phyloP scores from a whole-genome alignment of 371 early-diverging fungal genomes.

The Mucor ambiguus region DNA sequence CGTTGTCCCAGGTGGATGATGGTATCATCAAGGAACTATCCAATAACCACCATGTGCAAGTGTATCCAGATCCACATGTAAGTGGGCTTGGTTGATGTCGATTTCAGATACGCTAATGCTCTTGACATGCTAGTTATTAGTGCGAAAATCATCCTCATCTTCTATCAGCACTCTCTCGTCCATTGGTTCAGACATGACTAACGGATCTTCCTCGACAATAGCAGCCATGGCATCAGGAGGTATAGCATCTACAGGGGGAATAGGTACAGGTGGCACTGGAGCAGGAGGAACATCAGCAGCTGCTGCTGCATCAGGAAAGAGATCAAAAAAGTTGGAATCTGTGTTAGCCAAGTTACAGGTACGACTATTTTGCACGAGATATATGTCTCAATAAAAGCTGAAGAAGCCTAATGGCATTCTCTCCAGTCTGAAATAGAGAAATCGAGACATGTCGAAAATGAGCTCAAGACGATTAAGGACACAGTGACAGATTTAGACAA shows the following conservation, averaged over 20 bases:
- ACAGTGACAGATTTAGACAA: slow-evolving; percentile 29
- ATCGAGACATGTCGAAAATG: slow-evolving; percentile 41
- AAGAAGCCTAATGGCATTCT: neutral
- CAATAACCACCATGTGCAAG: neutral
- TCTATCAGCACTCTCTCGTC: slow-evolving; percentile 11
- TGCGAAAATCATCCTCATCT: slow-evolving; percentile 15
- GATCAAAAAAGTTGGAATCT: slow-evolving; percentile 28
- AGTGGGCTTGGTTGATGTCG: neutral
- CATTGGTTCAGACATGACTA: slow-evolving; percentile 2
- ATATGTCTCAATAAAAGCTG: neutral
- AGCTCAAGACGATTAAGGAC: slow-evolving; percentile 33
- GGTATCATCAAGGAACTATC: slow-evolving; percentile 29
- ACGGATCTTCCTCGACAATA: slow-evolving; percentile 3
- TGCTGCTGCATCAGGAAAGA: slow-evolving; percentile 4
- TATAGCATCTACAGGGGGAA: neutral
- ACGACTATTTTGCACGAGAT: slow-evolving; percentile 2
- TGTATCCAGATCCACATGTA: slow-evolving; percentile 17
- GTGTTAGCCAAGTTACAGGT: slow-evolving; percentile 40
- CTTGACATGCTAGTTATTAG: slow-evolving; percentile 1
- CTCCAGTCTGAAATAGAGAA: slow-evolving; percentile 37
- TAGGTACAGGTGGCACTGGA: neutral
- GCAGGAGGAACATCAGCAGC: neutral
- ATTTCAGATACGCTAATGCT: neutral
- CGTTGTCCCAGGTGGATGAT: slow-evolving; percentile 45
- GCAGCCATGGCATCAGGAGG: neutral